Percentiles rank a stretch among this genome's conserved stretches.
phyloP scores from a whole-genome alignment of 202 grass and related monocot species.

The Zoysia matrella region DNA sequence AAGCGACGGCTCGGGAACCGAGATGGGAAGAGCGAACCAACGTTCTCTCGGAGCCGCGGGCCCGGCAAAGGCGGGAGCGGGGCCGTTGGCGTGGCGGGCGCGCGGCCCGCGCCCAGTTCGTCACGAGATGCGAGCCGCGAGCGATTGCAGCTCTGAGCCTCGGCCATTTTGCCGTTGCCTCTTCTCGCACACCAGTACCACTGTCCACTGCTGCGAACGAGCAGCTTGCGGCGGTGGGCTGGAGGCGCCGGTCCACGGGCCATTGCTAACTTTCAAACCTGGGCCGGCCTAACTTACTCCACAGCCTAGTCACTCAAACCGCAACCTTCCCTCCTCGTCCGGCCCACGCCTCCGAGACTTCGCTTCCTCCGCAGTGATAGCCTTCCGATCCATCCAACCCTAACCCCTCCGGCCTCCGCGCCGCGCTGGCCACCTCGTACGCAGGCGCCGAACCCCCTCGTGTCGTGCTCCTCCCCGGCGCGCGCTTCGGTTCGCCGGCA shows the following conservation, averaged over 20 bases:
- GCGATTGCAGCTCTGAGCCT: too few species aligned
- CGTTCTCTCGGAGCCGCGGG: too few species aligned
- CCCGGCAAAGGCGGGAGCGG: too few species aligned
- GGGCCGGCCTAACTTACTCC: neutral
- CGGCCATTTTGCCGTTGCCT: too few species aligned
- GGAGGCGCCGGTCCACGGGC: too few species aligned
- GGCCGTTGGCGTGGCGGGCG: neutral
- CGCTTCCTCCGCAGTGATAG: neutral
- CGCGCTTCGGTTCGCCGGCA: neutral
- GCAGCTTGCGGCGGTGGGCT: too few species aligned
- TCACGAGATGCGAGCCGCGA: too few species aligned
- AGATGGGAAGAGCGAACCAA: neutral
- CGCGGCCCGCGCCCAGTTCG: too few species aligned
- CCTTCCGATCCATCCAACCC: constrained; percentile 42
- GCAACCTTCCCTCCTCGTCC: neutral
- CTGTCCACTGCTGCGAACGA: too few species aligned
- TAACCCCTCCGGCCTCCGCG: constrained; percentile 27
- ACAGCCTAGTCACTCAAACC: too few species aligned
- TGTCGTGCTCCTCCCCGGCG: neutral
- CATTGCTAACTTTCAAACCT: neutral
- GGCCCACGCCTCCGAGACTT: constrained; percentile 6
- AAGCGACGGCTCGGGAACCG: neutral
- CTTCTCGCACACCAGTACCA: too few species aligned
- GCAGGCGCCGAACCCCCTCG: constrained; percentile 1
- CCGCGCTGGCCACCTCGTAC: constrained; percentile 13